phyloP scores from a whole-genome alignment of 768 basidiomycete genomes.

The Rhodotorula kratochvilovae region DNA sequence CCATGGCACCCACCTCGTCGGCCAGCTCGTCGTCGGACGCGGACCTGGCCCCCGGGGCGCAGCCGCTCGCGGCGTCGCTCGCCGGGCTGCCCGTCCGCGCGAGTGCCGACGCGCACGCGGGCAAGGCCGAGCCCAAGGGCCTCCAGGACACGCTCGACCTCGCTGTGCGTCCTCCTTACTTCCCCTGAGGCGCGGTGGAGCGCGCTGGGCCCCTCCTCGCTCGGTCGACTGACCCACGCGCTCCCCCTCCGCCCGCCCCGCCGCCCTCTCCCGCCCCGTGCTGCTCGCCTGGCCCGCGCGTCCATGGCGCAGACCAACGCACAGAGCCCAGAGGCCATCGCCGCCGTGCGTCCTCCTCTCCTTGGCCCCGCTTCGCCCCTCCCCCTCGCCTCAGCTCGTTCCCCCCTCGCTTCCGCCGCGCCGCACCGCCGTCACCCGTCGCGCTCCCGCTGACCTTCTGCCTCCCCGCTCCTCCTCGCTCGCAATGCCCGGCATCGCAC shows the following conservation, averaged over 20 bases:
- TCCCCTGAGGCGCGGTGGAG: too few species aligned
- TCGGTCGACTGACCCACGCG: background rate
- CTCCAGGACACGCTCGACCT: slow-evolving; percentile 29
- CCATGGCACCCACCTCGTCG: slow-evolving; percentile 27
- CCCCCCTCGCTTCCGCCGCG: background rate
- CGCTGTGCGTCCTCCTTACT: slow-evolving; percentile 16
- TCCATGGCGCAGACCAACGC: background rate
- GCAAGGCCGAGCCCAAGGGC: slow-evolving; percentile 10
- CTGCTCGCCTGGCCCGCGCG: background rate
- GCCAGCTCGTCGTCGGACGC: slow-evolving; percentile 19
- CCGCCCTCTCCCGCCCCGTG: too few species aligned
- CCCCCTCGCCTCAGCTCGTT: background rate
- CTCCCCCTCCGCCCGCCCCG: background rate
- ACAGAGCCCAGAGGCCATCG: slow-evolving; percentile 4
- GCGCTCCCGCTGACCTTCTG: background rate
- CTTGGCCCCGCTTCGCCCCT: background rate
- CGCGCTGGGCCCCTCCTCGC: background rate
- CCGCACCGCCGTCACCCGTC: too few species aligned
- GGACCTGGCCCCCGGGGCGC: slow-evolving; percentile 5
- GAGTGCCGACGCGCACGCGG: slow-evolving; percentile 2
- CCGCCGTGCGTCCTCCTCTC: slow-evolving; percentile 5
- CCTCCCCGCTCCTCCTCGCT: background rate
- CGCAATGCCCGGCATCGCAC: background rate
- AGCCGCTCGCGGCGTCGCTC: slow-evolving; percentile 29
- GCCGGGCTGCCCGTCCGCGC: slow-evolving; percentile 24